Evolutionary conservation across 345 rosid genomes (phyloP).

Genomic region (Passiflora organensis): DNA sequence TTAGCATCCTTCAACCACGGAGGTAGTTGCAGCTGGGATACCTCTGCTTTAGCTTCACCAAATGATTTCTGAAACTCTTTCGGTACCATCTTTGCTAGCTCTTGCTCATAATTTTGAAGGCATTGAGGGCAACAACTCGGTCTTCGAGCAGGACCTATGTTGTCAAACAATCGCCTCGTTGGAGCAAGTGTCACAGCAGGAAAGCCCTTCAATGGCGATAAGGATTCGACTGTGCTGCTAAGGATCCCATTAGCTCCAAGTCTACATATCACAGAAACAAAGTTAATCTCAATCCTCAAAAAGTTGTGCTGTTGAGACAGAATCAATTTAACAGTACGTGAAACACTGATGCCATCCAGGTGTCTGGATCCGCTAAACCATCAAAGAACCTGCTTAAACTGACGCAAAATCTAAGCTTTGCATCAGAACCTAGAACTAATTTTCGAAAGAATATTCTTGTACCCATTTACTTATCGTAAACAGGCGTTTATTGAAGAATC

Average conservation of each 20-base stretch:
- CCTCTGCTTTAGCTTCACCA: slow-evolving; percentile 43
- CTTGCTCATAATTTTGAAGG: slow-evolving; percentile 57
- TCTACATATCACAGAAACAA: slow-evolving; percentile 42
- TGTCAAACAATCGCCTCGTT: slow-evolving; percentile 37
- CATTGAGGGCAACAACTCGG: slow-evolving; percentile 65
- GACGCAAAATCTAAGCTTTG: not conserved
- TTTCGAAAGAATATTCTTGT: slow-evolving; percentile 15
- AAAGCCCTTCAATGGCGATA: slow-evolving; percentile 52
- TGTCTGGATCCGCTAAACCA: no score
- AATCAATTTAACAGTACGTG: no score
- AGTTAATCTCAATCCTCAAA: no score
- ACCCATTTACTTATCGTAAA: slow-evolving; percentile 12
- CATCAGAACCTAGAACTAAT: slow-evolving; percentile 10
- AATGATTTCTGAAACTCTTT: slow-evolving; percentile 38
- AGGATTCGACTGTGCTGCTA: slow-evolving; percentile 48
- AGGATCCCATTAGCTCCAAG: slow-evolving; percentile 51
- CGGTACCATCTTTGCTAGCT: slow-evolving; percentile 36
- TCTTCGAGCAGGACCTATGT: slow-evolving; percentile 39
- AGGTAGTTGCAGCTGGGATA: slow-evolving; percentile 43
- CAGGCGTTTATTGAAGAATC: slow-evolving; percentile 10
- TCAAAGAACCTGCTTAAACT: slow-evolving; percentile 8
- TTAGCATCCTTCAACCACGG: slow-evolving; percentile 79
- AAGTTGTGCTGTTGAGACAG: no score
- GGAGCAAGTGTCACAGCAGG: slow-evolving; percentile 28
- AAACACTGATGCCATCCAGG: no score